These are phyloP conservation scores for Tetradesmus lagerheimii DNA, from an alignment of 139 green algal genomes.

Conservation along the genomic window DNA sequence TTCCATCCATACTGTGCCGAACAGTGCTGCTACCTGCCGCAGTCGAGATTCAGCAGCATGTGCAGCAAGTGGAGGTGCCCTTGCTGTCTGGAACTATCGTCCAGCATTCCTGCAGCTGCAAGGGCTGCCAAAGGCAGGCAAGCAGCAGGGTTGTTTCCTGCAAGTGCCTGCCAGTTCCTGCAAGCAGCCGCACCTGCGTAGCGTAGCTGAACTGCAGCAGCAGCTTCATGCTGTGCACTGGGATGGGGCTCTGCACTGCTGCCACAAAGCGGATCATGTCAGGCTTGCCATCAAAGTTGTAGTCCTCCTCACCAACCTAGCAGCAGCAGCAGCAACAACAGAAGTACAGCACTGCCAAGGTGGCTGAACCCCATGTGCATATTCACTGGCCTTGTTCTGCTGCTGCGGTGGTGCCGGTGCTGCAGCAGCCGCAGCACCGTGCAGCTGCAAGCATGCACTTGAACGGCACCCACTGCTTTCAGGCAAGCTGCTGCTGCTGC, in stretches of 20 bases:
- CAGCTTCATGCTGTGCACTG: constrained; percentile 62
- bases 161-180: neutral
- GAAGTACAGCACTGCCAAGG: neutral
- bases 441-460: too few species aligned
- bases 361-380: too few species aligned
- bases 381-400: too few species aligned
- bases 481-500: neutral
- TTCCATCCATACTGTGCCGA: too few species aligned
- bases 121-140: too few species aligned
- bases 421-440: neutral
- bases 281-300: constrained; percentile 65
- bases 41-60: too few species aligned
- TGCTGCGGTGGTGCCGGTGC: neutral
- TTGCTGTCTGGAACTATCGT: too few species aligned
- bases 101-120: too few species aligned
- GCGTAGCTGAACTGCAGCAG: constrained; percentile 68
- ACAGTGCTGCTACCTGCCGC: too few species aligned
- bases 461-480: neutral
- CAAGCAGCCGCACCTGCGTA: constrained; percentile 35
- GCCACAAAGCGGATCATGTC: constrained; percentile 62
- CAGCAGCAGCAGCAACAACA: neutral
- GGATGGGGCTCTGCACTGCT: constrained; percentile 19
- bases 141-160: too few species aligned
- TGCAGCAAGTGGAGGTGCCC: too few species aligned
- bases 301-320: constrained; percentile 60